Evolutionary conservation across 768 basidiomycete species (phyloP), one percentile per base, ranked within the genome.

Genomic region (Solioccasus polychromus): DNA sequence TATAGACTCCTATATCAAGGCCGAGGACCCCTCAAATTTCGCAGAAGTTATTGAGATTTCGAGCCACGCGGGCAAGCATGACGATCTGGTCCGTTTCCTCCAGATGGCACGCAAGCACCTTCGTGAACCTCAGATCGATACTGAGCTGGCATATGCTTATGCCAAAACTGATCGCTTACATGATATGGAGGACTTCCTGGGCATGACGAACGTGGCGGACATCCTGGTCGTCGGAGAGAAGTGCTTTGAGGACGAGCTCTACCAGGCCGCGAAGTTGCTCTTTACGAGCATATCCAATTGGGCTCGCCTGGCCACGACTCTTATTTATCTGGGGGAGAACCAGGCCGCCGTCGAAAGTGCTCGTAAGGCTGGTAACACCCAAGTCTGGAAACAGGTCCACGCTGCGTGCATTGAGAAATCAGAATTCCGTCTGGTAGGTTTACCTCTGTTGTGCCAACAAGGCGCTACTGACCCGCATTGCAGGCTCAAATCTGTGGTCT

Each of bases 371-470:
- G 96, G 96, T 10, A 98, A 98, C 61, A 99, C 96, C 5, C 95
- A 98, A 71, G 96, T 98, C n/a, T 99, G 96, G 96, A 98, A 97
- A 69, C 96, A 98, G 66, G 96, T 99, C 40, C 95, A 98, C 55
- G 88, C 92, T 19, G 96, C 96, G 31, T 99, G 96, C 70, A 85
- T 99, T 46, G 95, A 96, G 73, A 98, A 98, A 75, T 72, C 78
- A 44, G 96, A 99, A 64, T 98, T 98, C 82, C 87, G 93, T 48
- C 67, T 98, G 67, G 85, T 83, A 42, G 20, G 75, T 68, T 9
- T 32, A 24, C 20, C 48, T 35, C n/a, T n/a, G 8, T 18, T 32
- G 1, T 12, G 23, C 5, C 30, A 17, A 11, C 11, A 28, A 18
- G 28, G 32, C 50, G 28, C 53, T 47, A 42, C 38, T 54, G 39